Evolutionary conservation across 1,284 basidiomycete species (phyloP), one percentile per base, ranked within the genome.

Genomic region (Papiliotrema terrestris): DNA sequence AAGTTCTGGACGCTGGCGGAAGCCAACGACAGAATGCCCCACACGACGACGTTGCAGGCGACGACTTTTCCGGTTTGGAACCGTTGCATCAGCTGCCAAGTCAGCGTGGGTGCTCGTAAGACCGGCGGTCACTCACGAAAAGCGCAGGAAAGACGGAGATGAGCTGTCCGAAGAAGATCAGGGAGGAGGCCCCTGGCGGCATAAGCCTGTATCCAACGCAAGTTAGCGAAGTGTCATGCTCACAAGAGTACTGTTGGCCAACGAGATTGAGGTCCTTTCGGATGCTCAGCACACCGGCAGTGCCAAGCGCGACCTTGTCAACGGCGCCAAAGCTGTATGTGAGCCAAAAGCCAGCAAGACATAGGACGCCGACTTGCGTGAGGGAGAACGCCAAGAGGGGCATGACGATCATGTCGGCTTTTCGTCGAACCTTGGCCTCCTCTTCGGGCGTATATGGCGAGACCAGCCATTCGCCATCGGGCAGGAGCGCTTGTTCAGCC

Each of bases 291-390:
- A 52, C 58, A 2, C 58, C 65, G 8, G 65, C 56, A 8, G 63
- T 65, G 35, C 67, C 65, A 4, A 68, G 43, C 20, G 54, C 51
- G 42, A 64, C 62, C 49, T 69, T 65, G 62, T 69, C 62, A 39
- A 50, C 44, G 11, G 49, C 58, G 3, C 58, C 54, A 4, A 63
- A 23, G 9, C 22, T n/a, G 32, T 35, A 17, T 13, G 37, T 36
- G 13, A 38, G 35, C 25, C 19, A 36, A 25, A 6, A 6, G 5
- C 29, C 29, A 5, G 29, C 11, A 11, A 5, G 29, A n/a, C n/a
- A n/a, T n/a, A 6, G 29, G 29, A 6, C 29, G 29, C 11, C 29
- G 29, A 32, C 29, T 32, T 32, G 15, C 39, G 57, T 22, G 11
- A 54, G 45, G 2, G 55, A 57, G 15, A 54, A 23, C 3, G 55